Conservation (phyloP, 805 yeast genomes). For the Hanseniaspora pseudoguilliermondii region DNA sequence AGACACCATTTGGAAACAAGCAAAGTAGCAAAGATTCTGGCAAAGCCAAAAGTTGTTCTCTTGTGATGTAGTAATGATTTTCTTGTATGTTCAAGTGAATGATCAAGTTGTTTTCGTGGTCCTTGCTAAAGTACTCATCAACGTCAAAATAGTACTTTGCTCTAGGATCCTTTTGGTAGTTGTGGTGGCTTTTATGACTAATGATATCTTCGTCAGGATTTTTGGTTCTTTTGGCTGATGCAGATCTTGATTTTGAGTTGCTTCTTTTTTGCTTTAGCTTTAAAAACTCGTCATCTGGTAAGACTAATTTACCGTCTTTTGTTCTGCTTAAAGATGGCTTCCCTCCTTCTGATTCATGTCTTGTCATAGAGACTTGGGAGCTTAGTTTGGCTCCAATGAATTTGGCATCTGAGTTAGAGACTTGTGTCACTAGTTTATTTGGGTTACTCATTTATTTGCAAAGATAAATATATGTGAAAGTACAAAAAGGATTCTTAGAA, state of each 20-base stretch:
- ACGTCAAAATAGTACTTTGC: slow-evolving; percentile 12
- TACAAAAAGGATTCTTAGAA: too few relatives aligned
- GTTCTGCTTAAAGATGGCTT: background rate
- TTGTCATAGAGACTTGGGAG: slow-evolving; percentile 12
- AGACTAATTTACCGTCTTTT: slow-evolving; percentile 8
- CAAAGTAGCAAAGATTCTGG: slow-evolving; percentile 85
- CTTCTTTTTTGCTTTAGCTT: background rate
- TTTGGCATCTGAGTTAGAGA: slow-evolving; percentile 3
- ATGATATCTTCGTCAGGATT: background rate
- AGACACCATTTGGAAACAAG: slow-evolving; percentile 81
- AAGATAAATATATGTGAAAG: too few relatives aligned
- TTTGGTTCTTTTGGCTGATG: background rate
- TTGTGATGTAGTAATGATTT: slow-evolving; percentile 53
- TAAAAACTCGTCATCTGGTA: slow-evolving; percentile 8
- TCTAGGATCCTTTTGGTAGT: slow-evolving; percentile 4
- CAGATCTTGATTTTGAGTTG: background rate
- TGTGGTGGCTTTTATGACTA: background rate
- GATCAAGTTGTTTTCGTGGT: slow-evolving; percentile 31
- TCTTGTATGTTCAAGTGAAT: slow-evolving; percentile 74
- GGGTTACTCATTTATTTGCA: background rate
- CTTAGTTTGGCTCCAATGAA: slow-evolving; percentile 11
- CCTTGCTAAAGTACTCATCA: slow-evolving; percentile 5
- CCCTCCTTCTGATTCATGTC: slow-evolving; percentile 4
- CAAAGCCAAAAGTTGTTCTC: slow-evolving; percentile 79
- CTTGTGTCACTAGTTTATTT: slow-evolving; percentile 11